Conservation (phyloP, 2,329 filamentous ascomycete species). For the Hysterium pulicare region DNA sequence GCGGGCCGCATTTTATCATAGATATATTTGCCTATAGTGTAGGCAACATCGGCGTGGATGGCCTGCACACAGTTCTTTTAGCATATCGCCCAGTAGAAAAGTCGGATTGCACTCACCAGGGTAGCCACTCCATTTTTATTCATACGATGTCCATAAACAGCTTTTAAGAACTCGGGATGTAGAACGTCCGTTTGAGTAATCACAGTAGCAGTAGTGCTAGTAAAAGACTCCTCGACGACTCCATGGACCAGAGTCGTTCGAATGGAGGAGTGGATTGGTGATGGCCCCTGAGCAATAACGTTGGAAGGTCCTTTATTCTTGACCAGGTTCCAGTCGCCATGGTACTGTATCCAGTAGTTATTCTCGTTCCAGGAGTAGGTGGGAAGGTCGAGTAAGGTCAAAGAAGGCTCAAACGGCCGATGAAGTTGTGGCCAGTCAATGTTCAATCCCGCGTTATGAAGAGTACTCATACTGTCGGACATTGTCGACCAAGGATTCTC, state of each 20-base stretch:
- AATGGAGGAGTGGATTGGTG: constrained; percentile 8
- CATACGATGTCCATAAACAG: constrained; percentile 44
- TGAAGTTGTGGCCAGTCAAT: constrained; percentile 63
- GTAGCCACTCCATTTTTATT: constrained; percentile 43
- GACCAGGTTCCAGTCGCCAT: constrained; percentile 26
- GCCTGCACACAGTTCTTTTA: constrained; percentile 3
- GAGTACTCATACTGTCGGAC: constrained; percentile 42
- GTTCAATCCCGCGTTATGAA: constrained; percentile 54
- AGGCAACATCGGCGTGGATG: constrained; percentile 33
- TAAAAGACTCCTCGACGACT: constrained; percentile 33
- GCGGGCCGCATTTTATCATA: constrained; percentile 10
- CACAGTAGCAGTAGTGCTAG: constrained; percentile 19
- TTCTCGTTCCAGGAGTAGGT: constrained; percentile 33
- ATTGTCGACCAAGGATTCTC: constrained; percentile 33
- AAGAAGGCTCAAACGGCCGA: constrained; percentile 44
- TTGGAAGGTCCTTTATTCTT: constrained; percentile 8
- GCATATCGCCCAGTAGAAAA: no score
- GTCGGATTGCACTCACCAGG: constrained; percentile 43
- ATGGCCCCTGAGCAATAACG: not conserved
- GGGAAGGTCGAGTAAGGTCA: constrained; percentile 53
- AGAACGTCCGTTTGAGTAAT: constrained; percentile 40
- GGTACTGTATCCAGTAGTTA: constrained; percentile 38
- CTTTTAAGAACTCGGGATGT: constrained; percentile 37
- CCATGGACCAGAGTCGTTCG: constrained; percentile 37
- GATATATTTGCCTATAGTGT: constrained; percentile 28